Percentiles rank a stretch among this genome's conserved stretches.
Conservation (phyloP, 2,329 filamentous ascomycete genomes). For the Aurifilum marmelostoma region DNA sequence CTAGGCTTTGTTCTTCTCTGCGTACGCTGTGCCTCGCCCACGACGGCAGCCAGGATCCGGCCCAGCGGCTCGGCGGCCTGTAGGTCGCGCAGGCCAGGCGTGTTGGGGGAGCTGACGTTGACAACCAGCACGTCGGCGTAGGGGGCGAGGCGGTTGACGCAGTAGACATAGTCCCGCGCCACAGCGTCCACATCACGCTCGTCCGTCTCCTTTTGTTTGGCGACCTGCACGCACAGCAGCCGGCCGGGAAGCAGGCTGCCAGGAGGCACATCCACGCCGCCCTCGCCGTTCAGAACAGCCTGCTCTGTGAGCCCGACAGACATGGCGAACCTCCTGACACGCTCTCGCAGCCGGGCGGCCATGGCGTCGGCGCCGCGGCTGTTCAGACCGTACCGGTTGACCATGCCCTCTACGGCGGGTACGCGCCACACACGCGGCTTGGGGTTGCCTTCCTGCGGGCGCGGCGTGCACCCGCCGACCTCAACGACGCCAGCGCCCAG, state of each 20-base stretch:
- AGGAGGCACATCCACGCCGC: conserved; percentile 69
- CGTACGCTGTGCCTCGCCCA: conserved; percentile 71
- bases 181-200: conserved; percentile 85
- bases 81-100: conserved; percentile 83
- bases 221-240: conserved; percentile 86
- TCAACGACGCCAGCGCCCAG: conserved; percentile 87
- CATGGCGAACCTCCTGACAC: conserved; percentile 77
- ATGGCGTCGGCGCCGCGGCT: conserved; percentile 87
- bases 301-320: conserved; percentile 70
- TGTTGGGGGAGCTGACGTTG: conserved; percentile 97
- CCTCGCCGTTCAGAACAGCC: conserved; percentile 75
- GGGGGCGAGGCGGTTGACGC: conserved; percentile 77
- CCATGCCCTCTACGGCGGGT: conserved; percentile 79
- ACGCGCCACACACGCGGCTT: conserved; percentile 87
- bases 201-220: conserved; percentile 94
- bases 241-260: conserved; percentile 78
- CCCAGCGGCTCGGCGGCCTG: conserved; percentile 86
- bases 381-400: conserved; percentile 96
- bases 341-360: conserved; percentile 75
- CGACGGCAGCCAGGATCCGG: conserved; percentile 78
- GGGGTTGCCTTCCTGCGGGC: conserved; percentile 86
- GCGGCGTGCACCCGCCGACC: conserved; percentile 85
- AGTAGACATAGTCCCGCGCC: conserved; percentile 82
- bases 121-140: conserved; percentile 98
- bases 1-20: conserved; percentile 69